Evolutionary conservation across 495 filamentous ascomycete species (phyloP), one percentile per base, ranked within the genome.

Genomic region (Penicillium parvum): DNA sequence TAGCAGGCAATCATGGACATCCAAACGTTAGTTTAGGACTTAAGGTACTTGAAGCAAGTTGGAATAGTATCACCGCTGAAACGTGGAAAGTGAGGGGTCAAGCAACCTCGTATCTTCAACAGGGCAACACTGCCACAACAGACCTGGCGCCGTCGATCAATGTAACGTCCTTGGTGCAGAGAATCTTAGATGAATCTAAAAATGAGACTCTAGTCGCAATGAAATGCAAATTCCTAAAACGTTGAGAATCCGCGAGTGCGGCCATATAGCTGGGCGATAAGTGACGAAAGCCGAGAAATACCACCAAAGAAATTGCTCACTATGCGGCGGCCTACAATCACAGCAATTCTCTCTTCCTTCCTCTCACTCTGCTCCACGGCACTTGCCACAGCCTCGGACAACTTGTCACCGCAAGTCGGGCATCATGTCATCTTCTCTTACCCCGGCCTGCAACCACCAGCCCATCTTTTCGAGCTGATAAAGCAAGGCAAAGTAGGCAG

Each of bases 341-440:
- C 36, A 12, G n/a, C 27, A 6, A 19, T 53, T 11, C 18, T 43
- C 26, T 32, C 35, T 21, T 17, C 40, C 32, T 40, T 36, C 8
- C 15, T 49, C 1, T 30, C 39, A 20, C 26, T 44, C 2, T 34
- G 30, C 7, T 6, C 28, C 3, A 11, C 25, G 12, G 26, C 44
- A 3, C 19, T 2, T 16, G 39, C 50, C 30, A 14, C 12, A 21
- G 23, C n/a, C 18, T 16, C 27, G 2, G 25, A 48, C 22, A 28
- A 54, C 25, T 34, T 52, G 1, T 3, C 29, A 4, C 43, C 37
- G n/a, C 41, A 60, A n/a, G 60, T 51, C 5, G 60, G 52, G 14
- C 43, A 50, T 12, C 64, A 68, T 47, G 61, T 68, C 25, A 55
- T 68, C n/a, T 68, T 50, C 52, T 66, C 64, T 3, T 68, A 65